Evolutionary conservation across 768 basidiomycete species (phyloP), one percentile per base, ranked within the genome.

Genomic region (Collybia mongolica): DNA sequence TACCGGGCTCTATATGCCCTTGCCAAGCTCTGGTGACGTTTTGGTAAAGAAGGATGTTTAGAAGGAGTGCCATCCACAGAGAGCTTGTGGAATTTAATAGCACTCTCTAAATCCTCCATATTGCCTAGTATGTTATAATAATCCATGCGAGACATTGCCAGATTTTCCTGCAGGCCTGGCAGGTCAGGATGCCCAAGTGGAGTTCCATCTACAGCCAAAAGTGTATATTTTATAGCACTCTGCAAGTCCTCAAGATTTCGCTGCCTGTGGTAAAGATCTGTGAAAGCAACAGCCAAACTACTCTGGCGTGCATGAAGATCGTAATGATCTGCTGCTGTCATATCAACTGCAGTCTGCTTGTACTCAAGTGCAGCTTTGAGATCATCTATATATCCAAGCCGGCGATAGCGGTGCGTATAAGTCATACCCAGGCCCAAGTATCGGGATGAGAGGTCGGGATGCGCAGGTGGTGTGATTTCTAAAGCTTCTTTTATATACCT

Each of bases 161-260:
- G 35, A 22, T 28, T 52, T 39, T 39, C 22, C 19, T 45, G 46
- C 7, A 37, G 39, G 22, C 11, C 12, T 2, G 54, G 39, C 5
- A 55, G 37, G 17, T 55, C 42, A 14, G 50, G 50, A 48, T 51
- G 32, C 19, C 37, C 46, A 15, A 20, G 23, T 6, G 46, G 46
- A 11, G 41, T 36, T 5, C 36, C 46, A 6, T 43, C 36, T 8
- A 52, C 19, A 19, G 41, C 38, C 6, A 12, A 19, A 23, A 47
- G 42, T 7, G 14, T 41, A 24, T 26, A 47, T 8, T 45, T 18
- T 3, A 55, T 18, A 22, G 54, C 20, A 22, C 15, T 18, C 15
- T 55, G 37, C 3, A 55, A 23, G n/a, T 55, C 54, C 8, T 47
- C 50, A 12, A 41, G 7, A 26, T 55, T 39, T 12, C 46, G 40